Evolutionary conservation across 1,139 yeast species (phyloP).

Genomic region (Dujonia santamariae): DNA sequence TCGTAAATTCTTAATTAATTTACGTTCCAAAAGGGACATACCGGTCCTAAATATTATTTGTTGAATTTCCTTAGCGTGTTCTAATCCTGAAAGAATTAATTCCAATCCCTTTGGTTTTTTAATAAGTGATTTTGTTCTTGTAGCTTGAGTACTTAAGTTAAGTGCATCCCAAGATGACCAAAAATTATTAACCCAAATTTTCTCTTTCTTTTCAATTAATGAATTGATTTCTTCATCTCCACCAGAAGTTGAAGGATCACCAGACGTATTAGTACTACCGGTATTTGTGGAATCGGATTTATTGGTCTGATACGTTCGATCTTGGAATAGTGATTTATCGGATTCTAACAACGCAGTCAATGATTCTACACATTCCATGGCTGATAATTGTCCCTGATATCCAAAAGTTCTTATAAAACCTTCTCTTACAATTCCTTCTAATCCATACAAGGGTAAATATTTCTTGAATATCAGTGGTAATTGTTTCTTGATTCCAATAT

Average conservation of each 20-base stretch:
- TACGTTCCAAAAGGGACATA: constrained; percentile 80
- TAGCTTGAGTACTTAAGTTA: constrained; percentile 33
- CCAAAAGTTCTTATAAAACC: constrained; percentile 89
- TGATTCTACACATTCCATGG: constrained; percentile 91
- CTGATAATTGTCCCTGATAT: constrained; percentile 80
- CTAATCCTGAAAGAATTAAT: constrained; percentile 65
- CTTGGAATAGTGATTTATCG: too few relatives aligned
- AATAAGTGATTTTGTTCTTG: constrained; percentile 13
- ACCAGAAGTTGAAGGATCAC: too few relatives aligned
- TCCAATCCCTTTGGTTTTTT: constrained; percentile 50
- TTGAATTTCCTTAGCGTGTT: constrained; percentile 78
- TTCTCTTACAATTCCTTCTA: constrained; percentile 78
- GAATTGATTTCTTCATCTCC: constrained; percentile 37
- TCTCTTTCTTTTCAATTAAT: constrained; percentile 53
- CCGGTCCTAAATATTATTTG: constrained; percentile 87
- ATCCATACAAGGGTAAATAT: constrained; percentile 72
- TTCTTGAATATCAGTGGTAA: constrained; percentile 67
- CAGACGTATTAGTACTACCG: too few relatives aligned
- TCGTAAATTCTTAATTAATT: constrained; percentile 72
- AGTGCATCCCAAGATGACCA: constrained; percentile 97
- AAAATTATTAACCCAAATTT: constrained; percentile 81
- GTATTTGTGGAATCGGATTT: too few relatives aligned
- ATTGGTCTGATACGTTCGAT: too few relatives aligned
- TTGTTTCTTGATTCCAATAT: constrained; percentile 71
- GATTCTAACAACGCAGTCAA: constrained; percentile 79